Conservation (phyloP, 305 asterid genomes). For the Fraxinus angustifolia region DNA sequence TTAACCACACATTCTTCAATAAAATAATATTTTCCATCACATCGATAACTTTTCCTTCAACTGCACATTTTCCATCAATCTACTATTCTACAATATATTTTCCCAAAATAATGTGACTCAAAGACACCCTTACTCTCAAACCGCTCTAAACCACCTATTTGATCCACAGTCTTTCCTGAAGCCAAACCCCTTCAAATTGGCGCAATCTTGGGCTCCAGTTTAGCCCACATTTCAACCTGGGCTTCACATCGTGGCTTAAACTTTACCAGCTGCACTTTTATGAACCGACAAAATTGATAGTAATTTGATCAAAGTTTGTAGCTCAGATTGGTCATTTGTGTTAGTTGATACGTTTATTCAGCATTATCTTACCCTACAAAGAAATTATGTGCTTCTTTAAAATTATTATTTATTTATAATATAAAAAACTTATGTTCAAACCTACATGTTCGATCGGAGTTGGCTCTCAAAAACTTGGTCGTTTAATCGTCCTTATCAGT, state of each 20-base stretch:
- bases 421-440: background rate
- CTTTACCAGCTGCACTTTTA: background rate
- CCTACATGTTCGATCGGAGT: background rate
- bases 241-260: background rate
- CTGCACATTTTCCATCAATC: no score
- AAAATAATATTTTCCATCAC: no score
- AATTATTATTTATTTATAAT: background rate
- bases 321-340: background rate
- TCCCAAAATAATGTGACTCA: no score
- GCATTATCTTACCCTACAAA: background rate
- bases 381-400: background rate
- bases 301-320: background rate
- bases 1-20: no score
- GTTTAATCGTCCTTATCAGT: background rate
- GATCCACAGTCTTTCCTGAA: background rate
- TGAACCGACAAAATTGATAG: background rate
- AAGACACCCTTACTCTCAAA: background rate
- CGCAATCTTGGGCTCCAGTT: background rate
- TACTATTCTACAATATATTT: no score
- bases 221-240: background rate
- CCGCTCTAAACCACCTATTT: background rate
- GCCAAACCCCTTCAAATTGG: background rate
- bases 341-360: background rate
- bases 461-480: background rate
- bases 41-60: no score